Evolutionary conservation across 2,329 filamentous ascomycete genomes (phyloP).

Genomic region (Fusarium secorum): DNA sequence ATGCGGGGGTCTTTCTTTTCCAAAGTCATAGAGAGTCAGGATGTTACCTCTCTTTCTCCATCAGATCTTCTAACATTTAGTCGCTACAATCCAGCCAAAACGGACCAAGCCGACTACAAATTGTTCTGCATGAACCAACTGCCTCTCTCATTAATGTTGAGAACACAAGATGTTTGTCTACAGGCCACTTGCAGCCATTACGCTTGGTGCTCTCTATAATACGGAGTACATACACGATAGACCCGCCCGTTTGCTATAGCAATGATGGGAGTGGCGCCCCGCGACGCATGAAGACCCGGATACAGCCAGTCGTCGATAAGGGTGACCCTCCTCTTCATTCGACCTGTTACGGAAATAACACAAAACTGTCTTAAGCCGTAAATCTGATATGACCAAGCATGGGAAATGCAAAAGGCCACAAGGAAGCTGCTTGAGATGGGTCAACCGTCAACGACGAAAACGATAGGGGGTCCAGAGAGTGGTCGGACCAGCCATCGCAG

Average conservation of each 20-base stretch:
- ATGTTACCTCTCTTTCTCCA: neutral
- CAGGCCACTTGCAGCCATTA: neutral
- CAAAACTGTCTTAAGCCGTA: slow-evolving; percentile 31
- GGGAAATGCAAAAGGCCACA: slow-evolving; percentile 40
- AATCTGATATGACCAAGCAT: slow-evolving; percentile 37
- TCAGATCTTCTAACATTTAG: neutral
- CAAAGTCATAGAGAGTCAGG: neutral
- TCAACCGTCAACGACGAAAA: slow-evolving; percentile 1
- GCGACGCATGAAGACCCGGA: slow-evolving; percentile 35
- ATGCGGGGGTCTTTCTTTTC: neutral
- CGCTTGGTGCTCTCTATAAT: slow-evolving; percentile 25
- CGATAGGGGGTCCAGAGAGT: slow-evolving; percentile 16
- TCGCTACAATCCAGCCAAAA: neutral
- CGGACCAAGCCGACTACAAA: neutral
- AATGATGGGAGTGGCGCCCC: slow-evolving; percentile 43
- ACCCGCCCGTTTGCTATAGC: slow-evolving; percentile 39
- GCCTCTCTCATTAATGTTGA: neutral
- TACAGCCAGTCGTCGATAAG: slow-evolving; percentile 35
- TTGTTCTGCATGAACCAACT: neutral
- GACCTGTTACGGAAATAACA: slow-evolving; percentile 39
- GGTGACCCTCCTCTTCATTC: slow-evolving; percentile 21
- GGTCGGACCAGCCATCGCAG: slow-evolving; percentile 32
- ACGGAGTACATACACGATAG: slow-evolving; percentile 11
- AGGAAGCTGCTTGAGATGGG: slow-evolving; percentile 10
- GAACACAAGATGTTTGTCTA: neutral